Base-by-base conservation (phyloP, 108 stramenopile species). In the Skeletonema tropicum region DNA sequence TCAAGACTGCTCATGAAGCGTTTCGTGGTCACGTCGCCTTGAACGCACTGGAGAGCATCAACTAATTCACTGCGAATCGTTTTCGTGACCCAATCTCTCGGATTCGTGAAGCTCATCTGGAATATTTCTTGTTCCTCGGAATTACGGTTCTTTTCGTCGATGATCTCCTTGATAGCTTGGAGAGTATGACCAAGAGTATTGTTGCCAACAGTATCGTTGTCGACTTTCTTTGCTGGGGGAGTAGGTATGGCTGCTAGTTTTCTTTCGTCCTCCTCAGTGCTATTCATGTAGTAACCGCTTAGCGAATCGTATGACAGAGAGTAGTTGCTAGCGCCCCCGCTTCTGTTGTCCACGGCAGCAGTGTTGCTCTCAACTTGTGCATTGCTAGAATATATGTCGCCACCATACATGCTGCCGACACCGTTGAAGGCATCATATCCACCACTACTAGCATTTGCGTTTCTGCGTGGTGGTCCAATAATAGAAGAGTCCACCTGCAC, bases 31-130 rank as follows among this genome's bases (percentile, higher is more conserved):
- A 73, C 76, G 60, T 83, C 82, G 12, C 82, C 82, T 17, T 74
- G 72, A 35, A 23, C 66, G 3, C 60, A 57, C 48, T 75, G 77
- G 19, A 83, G 73, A 3, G 82, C 82, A 41, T 83, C 77, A 23
- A 83, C 79, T 35, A 83, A 29, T 52, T 83, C 82, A 64, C 77
- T 79, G 21, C 82, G 60, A 25, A 83, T 68, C 12, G 77, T 70
- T 60, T 68, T 74, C 8, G 48, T 83, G 36, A 79, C 74, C 77
- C 77, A 83, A 7, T 64, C 55, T 32, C 82, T 41, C 10, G 82
- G 82, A 35, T 63, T 61, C n/a, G 55, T 66, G 39, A 83, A 61
- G 10, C 52, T 55, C 82, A 83, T 83, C n/a, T 82, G 81, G 39
- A 60, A 68, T 21, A 82, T 59, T 66, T 82, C 81, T 7, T 75